Evolutionary conservation across 1,284 basidiomycete species (phyloP).

Genomic region (Laetiporus sulphureus): DNA sequence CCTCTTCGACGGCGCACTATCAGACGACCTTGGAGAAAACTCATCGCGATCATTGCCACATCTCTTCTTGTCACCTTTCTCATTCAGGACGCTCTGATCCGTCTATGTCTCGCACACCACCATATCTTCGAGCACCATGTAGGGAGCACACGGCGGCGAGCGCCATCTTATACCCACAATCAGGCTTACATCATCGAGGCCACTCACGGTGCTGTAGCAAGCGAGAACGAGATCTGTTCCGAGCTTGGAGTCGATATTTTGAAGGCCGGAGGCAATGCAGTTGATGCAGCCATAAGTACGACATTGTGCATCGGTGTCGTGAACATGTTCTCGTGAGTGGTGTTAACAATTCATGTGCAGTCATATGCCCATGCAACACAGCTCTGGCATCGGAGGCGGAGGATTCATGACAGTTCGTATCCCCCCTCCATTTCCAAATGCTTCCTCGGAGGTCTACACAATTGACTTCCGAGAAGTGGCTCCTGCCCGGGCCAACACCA

Average conservation of each 20-base stretch:
- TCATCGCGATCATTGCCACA: too few species aligned
- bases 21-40: too few species aligned
- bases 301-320: constrained; percentile 82
- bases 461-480: constrained; percentile 90
- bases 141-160: constrained; percentile 11
- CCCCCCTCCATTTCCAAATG: constrained; percentile 41
- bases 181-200: constrained; percentile 73
- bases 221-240: constrained; percentile 82
- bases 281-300: constrained; percentile 81
- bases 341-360: too few species aligned
- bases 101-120: too few species aligned
- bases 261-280: constrained; percentile 83
- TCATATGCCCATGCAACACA: too few species aligned
- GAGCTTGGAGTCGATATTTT: constrained; percentile 73
- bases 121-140: too few species aligned
- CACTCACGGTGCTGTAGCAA: constrained; percentile 76
- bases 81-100: background rate
- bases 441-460: constrained; percentile 56
- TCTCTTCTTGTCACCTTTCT: background rate
- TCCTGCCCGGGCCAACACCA: constrained; percentile 61
- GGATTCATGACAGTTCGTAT: constrained; percentile 89
- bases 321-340: constrained; percentile 80
- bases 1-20: too few species aligned
- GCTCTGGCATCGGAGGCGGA: constrained; percentile 85
- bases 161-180: constrained; percentile 36